Base-by-base conservation (phyloP, 2,329 filamentous ascomycete species). In the Trichoderma sp. region DNA sequence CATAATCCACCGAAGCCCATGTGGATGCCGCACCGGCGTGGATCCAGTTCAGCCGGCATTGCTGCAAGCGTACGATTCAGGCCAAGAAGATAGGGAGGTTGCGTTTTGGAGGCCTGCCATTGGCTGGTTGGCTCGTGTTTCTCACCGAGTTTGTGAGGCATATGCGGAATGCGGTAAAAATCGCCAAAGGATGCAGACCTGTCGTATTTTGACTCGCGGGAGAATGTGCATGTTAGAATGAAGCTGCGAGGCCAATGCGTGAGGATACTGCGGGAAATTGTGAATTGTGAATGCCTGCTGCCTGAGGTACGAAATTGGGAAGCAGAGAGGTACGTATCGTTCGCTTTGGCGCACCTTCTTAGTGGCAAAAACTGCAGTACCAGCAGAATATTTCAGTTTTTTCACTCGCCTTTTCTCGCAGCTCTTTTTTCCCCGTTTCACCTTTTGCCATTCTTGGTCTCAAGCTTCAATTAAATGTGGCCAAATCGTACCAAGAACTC, bases 11-110 rank as follows among this genome's bases (percentile, higher is more conserved):
- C 14, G n/a, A 58, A 58, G 37, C 49, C 52, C 63, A 59, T 55
- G 54, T 59, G 54, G 63, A 66, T 66, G 54, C 63, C 51, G 24
- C 52, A 32, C 55, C 39, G 34, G 56, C 26, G 56, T 21, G 63
- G 56, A 66, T 39, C 63, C 63, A 18, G 16, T n/a, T 54, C 63
- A 56, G 18, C 26, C 54, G 21, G 10, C 39, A 43, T 28, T 59
- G 54, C 30, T 49, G 63, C 52, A 66, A 66, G 63, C 63, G 39
- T 58, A 51, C 63, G 63, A 66, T 66, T 66, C 63, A 66, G 54
- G 54, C 39, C 54, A 51, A 46, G 26, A 30, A 14, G 8, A 28
- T 18, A 43, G 34, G 52, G 28, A 32, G 52, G 61, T 56, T 66
- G 52, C 26, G 7, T 13, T 24, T 58, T 21, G 24, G 51, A 18